Evolutionary conservation across 129 eudicot genomes (phyloP).

Genomic region (Ambrosia artemisiifolia): DNA sequence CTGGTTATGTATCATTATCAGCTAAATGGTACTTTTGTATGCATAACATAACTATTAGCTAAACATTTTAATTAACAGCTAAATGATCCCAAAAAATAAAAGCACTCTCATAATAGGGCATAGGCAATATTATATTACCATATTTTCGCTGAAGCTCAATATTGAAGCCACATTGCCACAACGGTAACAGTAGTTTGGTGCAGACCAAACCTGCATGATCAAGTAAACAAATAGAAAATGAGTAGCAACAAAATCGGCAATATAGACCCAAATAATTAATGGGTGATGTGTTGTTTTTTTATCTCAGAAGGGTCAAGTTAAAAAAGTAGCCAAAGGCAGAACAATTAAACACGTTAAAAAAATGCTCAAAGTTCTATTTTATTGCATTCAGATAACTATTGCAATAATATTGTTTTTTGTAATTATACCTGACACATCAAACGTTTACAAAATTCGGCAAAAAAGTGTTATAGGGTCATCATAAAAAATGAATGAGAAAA

Average conservation of each 20-base stretch:
- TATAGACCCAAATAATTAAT: not conserved
- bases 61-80: not conserved
- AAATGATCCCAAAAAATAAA: not conserved
- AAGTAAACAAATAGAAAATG: not conserved
- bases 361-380: not conserved
- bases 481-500: not conserved
- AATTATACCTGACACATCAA: not conserved
- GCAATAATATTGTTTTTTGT: not conserved
- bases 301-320: not conserved
- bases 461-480: not conserved
- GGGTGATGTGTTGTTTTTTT: not conserved
- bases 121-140: constrained; percentile 46
- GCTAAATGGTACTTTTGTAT: not conserved
- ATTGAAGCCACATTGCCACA: constrained; percentile 99
- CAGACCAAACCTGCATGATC: constrained; percentile 91
- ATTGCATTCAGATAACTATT: not conserved
- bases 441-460: not conserved
- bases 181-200: constrained; percentile 97
- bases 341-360: not conserved
- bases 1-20: no score
- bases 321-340: not conserved
- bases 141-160: constrained; percentile 92
- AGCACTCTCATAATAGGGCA: not conserved
- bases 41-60: constrained; percentile 1
- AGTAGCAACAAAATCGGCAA: not conserved